Base-by-base conservation (phyloP, 768 basidiomycete genomes). In the Mrakia blollopis region DNA sequence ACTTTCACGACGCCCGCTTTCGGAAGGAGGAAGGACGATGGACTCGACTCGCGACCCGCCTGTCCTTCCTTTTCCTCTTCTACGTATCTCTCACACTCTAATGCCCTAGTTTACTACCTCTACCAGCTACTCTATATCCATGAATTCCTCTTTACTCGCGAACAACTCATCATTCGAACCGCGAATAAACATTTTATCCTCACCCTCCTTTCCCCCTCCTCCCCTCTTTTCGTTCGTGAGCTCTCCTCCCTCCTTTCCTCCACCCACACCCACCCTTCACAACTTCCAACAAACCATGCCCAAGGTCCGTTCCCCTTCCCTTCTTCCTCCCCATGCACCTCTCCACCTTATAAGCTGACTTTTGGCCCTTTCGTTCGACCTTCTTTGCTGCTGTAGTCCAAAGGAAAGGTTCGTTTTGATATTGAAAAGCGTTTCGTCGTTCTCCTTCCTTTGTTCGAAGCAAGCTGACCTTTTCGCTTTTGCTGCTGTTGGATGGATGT, bases 251-350 rank as follows among this genome's bases (percentile, higher is more conserved):
- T 63, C 13, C 18, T 50, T 50, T 50, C 47, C 47, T 50, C 13
- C 47, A 50, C 47, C 47, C 47, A 65, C 63, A 32, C 30, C 9
- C 14, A 9, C 30, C 63, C 63, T 39, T 37, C 32, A 21, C 16
- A 30, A 35, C 63, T 65, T 65, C 63, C 11, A 65, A n/a, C n/a
- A 32, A 65, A 14, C 14, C 44, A 50, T 65, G 63, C 63, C 63
- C 9, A 65, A 65, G 63, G 63, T 65, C 9, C 4, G 63, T 35
- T 23, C n/a, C 13, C 37, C 10, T 25, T 35, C 63, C 23, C 30
- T 3, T 4, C 63, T 4, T 14, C 30, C 7, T 30, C 63, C 32
- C 30, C 5, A n/a, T n/a, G 37, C 32, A 32, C 30, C 62, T 23
- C 30, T 1, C 2, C 8, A 1, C 7, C 30, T 10, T 63, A 21